These are phyloP conservation scores for Fusarium coicis DNA, from an alignment of 2,329 filamentous ascomycete genomes.

Conservation along the genomic window DNA sequence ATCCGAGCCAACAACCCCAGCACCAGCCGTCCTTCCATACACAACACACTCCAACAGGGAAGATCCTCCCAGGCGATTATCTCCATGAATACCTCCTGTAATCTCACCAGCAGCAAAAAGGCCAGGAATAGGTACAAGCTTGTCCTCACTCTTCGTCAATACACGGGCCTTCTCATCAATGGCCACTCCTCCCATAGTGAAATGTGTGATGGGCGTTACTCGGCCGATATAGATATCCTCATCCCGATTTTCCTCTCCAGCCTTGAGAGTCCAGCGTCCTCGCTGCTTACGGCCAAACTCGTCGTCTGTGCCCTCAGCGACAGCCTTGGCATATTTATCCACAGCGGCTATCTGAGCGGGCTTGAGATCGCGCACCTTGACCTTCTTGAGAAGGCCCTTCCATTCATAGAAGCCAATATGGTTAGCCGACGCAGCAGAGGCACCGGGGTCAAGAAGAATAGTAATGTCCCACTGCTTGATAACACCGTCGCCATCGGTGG, in stretches of 20 bases:
- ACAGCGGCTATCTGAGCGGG: constrained; percentile 55
- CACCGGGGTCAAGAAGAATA: constrained; percentile 69
- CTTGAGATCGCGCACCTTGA: constrained; percentile 62
- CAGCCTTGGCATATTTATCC: constrained; percentile 60
- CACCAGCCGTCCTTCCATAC: constrained; percentile 68
- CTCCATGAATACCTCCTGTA: constrained; percentile 72
- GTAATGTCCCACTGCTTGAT: constrained; percentile 67
- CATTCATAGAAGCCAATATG: constrained; percentile 72
- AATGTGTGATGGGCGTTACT: constrained; percentile 73
- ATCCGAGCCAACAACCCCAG: constrained; percentile 25
- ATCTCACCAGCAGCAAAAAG: constrained; percentile 73
- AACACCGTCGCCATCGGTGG: constrained; percentile 42
- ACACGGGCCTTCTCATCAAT: constrained; percentile 66
- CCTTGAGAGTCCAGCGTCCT: constrained; percentile 64
- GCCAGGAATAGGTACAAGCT: constrained; percentile 60
- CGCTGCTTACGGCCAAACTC: constrained; percentile 61
- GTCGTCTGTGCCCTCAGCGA: constrained; percentile 53
- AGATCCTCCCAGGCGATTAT: constrained; percentile 70
- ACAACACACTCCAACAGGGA: constrained; percentile 72
- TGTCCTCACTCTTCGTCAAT: constrained; percentile 51
- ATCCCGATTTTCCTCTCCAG: constrained; percentile 57
- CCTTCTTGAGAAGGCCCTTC: constrained; percentile 69
- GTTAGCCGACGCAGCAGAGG: constrained; percentile 60
- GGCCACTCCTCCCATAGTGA: constrained; percentile 73
- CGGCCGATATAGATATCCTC: constrained; percentile 66